Conservation (phyloP, 192 early-diverging fungal species). For the Dimargaris xerosporica region DNA sequence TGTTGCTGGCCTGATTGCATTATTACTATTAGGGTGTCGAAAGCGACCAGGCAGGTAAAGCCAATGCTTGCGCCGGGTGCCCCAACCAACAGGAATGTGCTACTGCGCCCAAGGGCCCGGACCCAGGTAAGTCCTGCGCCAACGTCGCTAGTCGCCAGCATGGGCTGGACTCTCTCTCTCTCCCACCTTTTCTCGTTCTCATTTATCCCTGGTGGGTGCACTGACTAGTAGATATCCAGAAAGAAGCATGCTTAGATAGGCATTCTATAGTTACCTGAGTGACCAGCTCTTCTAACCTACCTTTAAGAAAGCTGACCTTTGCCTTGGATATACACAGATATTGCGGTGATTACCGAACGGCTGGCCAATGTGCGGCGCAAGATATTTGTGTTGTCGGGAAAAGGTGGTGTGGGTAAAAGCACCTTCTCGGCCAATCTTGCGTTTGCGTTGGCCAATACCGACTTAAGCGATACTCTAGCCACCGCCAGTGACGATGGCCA, state of each 20-base stretch:
- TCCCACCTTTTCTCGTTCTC: background rate
- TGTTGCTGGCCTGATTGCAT: background rate
- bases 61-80: constrained; percentile 63
- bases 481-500: constrained; percentile 20
- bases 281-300: background rate
- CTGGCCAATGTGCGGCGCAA: constrained; percentile 57
- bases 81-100: constrained; percentile 67
- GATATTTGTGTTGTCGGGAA: constrained; percentile 86
- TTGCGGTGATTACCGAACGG: constrained; percentile 45
- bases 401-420: constrained; percentile 94
- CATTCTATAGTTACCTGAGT: background rate
- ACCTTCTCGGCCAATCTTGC: constrained; percentile 82
- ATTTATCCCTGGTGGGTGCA: background rate
- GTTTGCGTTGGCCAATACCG: constrained; percentile 47
- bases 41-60: constrained; percentile 52
- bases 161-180: background rate
- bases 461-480: constrained; percentile 14
- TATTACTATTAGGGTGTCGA: constrained; percentile 38
- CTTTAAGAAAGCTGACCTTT: background rate
- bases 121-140: constrained; percentile 36
- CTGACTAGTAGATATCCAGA: background rate
- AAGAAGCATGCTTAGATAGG: background rate
- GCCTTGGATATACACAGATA: constrained; percentile 16
- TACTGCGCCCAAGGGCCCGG: constrained; percentile 59
- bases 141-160: background rate